These are phyloP conservation scores for Exophiala oligosperma DNA, from an alignment of 2,329 filamentous ascomycete species.

Conservation along the genomic window DNA sequence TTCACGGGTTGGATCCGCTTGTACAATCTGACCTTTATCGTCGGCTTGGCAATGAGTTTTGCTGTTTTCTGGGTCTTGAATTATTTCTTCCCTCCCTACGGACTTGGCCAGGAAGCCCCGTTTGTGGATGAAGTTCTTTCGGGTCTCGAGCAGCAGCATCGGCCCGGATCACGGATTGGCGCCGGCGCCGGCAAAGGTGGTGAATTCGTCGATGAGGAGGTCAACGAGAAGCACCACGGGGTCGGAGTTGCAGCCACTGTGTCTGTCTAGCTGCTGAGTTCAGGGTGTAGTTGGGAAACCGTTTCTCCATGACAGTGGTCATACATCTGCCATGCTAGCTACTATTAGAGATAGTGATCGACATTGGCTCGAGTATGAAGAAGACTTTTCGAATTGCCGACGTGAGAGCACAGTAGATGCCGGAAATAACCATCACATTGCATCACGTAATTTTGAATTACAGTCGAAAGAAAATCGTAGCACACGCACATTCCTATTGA, in stretches of 20 bases:
- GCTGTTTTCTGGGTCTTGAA: conserved; percentile 19
- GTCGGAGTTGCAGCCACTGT: conserved; percentile 9
- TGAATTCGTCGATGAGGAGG: neutral
- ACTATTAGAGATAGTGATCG: too few species aligned
- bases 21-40: conserved; percentile 31
- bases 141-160: conserved; percentile 4
- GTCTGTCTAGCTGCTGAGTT: neutral
- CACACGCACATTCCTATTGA: too few species aligned
- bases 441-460: too few species aligned
- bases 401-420: too few species aligned
- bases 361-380: too few species aligned
- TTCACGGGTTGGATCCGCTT: conserved; percentile 26
- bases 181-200: neutral
- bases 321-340: too few species aligned
- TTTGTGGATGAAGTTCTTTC: conserved; percentile 22
- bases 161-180: neutral
- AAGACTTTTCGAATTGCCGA: too few species aligned
- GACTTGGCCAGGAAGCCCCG: conserved; percentile 25
- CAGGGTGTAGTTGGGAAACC: neutral
- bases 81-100: conserved; percentile 24
- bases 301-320: too few species aligned
- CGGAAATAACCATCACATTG: too few species aligned
- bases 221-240: neutral
- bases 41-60: conserved; percentile 29
- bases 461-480: too few species aligned